Base-by-base conservation (phyloP, 2,329 filamentous ascomycete genomes). In the Hymenoscyphus fructigenus region DNA sequence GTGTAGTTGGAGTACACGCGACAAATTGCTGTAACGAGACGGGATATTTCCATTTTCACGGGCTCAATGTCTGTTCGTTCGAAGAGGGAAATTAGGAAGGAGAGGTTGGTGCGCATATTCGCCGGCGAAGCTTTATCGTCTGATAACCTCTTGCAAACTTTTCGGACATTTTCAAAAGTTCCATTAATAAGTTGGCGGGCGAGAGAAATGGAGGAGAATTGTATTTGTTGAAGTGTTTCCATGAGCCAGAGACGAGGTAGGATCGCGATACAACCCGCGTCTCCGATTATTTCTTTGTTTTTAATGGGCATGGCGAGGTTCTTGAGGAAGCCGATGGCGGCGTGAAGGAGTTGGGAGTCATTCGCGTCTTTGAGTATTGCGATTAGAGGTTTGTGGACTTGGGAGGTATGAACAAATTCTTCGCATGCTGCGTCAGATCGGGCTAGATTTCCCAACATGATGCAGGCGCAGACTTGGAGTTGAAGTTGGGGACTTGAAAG, bases 401-500 rank as follows among this genome's bases (percentile, higher is more conserved):
- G 79, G 3, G 78, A 78, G 1, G 78, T 73, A 10, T 78, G 74
- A 1, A 88, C 82, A 41, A 89, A 81, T 41, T 80, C 75, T 10
- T 76, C 75, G 65, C 84, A 85, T 2, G 80, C 75, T 53, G 79
- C 80, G 69, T 89, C 86, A 1, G 83, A 86, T 47, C 87, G 84
- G 5, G 84, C 83, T 44, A 89, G 75, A 71, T 89, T 89, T 41
- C 87, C 87, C 1, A 89, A 78, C 17, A 83, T 81, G 3, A 89
- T 80, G 67, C 86, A 89, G 1, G 84, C 86, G 4, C 84, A 84
- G 1, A 84, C 79, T 72, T 84, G 84, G 2, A 88, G 79, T 57
- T 79, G 77, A 0, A 76, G 67, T 66, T 83, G 62, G 70, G 66
- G 66, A 70, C 73, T 67, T 71, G 74, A 73, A 17, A 86, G 74